These are phyloP conservation scores for Didymella keratinophila DNA, from an alignment of 2,329 filamentous ascomycete genomes.

Conservation along the genomic window DNA sequence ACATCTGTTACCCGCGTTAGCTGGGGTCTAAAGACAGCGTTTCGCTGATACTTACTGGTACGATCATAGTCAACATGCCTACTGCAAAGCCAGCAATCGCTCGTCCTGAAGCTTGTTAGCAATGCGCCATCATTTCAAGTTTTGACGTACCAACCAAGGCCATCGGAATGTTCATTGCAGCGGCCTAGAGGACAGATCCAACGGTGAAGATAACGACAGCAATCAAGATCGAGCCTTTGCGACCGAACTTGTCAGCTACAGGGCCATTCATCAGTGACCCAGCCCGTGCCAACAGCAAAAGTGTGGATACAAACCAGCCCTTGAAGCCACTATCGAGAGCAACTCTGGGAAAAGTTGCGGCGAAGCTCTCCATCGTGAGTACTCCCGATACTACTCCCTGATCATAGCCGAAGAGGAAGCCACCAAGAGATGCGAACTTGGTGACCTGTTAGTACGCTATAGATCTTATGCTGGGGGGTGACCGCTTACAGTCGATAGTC, in stretches of 20 bases:
- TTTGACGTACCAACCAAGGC: slow-evolving; percentile 26
- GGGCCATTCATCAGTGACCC: slow-evolving; percentile 36
- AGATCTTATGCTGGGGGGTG: background rate
- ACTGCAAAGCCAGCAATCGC: slow-evolving; percentile 32
- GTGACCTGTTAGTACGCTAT: background rate
- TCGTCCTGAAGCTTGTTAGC: slow-evolving; percentile 19
- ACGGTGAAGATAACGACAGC: slow-evolving; percentile 32
- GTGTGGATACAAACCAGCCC: slow-evolving; percentile 34
- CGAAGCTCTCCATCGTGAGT: slow-evolving; percentile 33
- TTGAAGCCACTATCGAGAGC: slow-evolving; percentile 31
- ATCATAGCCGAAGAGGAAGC: slow-evolving; percentile 35
- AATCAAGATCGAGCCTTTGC: slow-evolving; percentile 32
- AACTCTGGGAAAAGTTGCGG: slow-evolving; percentile 31
- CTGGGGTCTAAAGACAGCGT: background rate
- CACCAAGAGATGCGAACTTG: slow-evolving; percentile 32
- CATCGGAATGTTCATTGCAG: slow-evolving; percentile 29
- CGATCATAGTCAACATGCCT: slow-evolving; percentile 36
- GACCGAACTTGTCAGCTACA: slow-evolving; percentile 32
- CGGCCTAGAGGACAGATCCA: slow-evolving; percentile 31
- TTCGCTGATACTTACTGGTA: slow-evolving; percentile 12
- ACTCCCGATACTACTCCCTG: slow-evolving; percentile 33
- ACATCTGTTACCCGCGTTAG: slow-evolving; percentile 18
- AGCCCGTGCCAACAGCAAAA: slow-evolving; percentile 31
- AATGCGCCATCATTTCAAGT: background rate
- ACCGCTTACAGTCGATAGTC: slow-evolving; percentile 25